Percentiles rank a stretch among this genome's conserved stretches.
Evolutionary conservation across 805 yeast species (phyloP).

Genomic region (Teunomyces cretensis): DNA sequence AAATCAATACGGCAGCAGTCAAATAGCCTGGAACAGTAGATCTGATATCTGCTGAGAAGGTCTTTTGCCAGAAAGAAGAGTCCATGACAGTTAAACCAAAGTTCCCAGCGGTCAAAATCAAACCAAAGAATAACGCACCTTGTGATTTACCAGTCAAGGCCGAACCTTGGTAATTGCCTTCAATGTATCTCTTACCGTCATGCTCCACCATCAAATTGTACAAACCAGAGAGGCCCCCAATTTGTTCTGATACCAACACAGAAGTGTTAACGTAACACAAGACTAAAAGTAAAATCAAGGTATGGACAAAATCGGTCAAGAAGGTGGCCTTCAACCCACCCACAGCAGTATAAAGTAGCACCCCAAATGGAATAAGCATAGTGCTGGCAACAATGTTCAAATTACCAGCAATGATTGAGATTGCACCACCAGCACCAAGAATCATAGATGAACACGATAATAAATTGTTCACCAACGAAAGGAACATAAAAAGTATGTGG

Average conservation of each 20-base stretch:
- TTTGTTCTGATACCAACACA: conserved; percentile 21
- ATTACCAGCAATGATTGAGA: conserved; percentile 27
- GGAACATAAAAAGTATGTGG: conserved; percentile 24
- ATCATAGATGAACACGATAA: conserved; percentile 27
- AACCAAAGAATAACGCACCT: conserved; percentile 34
- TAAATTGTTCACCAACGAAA: conserved; percentile 23
- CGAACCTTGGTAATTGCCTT: conserved; percentile 35
- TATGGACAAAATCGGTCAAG: conserved; percentile 39
- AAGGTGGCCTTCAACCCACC: conserved; percentile 56
- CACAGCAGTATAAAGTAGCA: conserved; percentile 46
- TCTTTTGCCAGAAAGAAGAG: conserved; percentile 41
- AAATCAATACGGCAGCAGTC: conserved; percentile 31
- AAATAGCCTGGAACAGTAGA: conserved; percentile 40
- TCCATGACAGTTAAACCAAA: conserved; percentile 40
- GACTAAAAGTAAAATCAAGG: conserved; percentile 23
- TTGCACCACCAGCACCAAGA: conserved; percentile 27
- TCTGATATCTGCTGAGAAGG: conserved; percentile 33
- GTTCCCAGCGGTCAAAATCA: conserved; percentile 35
- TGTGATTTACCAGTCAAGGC: conserved; percentile 36
- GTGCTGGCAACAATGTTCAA: conserved; percentile 26
- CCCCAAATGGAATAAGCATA: conserved; percentile 34
- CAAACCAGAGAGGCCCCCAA: conserved; percentile 29
- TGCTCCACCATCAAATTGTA: conserved; percentile 20
- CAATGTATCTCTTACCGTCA: conserved; percentile 19
- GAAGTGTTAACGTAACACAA: conserved; percentile 28